These are phyloP conservation scores for Ichthyophonus hoferi DNA, from an alignment of 208 protist genomes.

Conservation along the genomic window DNA sequence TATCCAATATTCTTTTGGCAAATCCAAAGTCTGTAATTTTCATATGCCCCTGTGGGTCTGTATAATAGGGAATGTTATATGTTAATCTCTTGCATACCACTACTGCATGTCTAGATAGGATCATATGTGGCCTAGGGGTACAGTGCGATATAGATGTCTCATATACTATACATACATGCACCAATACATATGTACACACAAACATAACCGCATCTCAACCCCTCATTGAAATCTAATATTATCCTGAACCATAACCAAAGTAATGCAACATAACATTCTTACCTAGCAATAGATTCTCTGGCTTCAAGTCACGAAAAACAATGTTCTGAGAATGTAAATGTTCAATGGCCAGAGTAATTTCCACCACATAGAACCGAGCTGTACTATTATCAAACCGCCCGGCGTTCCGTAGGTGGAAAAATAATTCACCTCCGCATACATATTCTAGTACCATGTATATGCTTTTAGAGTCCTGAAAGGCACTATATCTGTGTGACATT, in stretches of 20 bases:
- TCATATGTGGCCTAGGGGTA: no score
- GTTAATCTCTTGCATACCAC: no score
- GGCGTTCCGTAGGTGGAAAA: constrained; percentile 63
- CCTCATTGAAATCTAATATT: no score
- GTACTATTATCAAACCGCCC: constrained; percentile 58
- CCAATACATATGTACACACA: not conserved
- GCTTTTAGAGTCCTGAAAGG: constrained; percentile 65
- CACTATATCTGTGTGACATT: constrained; percentile 56
- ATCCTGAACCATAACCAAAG: not conserved
- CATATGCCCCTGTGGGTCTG: constrained; percentile 13
- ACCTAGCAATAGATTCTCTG: constrained; percentile 84
- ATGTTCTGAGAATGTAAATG: constrained; percentile 36
- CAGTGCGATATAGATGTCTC: no score
- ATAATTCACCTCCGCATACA: constrained; percentile 76
- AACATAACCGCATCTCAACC: not conserved
- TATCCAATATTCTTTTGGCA: constrained; percentile 50
- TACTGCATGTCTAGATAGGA: no score
- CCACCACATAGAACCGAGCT: constrained; percentile 43
- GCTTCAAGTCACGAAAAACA: constrained; percentile 44
- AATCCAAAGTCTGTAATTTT: constrained; percentile 51
- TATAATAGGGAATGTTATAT: constrained; percentile 10
- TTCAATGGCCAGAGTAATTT: constrained; percentile 34
- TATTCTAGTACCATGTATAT: constrained; percentile 77
- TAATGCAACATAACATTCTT: constrained; percentile 39
- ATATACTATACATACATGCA: not conserved